Evolutionary conservation across 1,139 yeast genomes (phyloP).

Genomic region (Suhomyces anneliseae): DNA sequence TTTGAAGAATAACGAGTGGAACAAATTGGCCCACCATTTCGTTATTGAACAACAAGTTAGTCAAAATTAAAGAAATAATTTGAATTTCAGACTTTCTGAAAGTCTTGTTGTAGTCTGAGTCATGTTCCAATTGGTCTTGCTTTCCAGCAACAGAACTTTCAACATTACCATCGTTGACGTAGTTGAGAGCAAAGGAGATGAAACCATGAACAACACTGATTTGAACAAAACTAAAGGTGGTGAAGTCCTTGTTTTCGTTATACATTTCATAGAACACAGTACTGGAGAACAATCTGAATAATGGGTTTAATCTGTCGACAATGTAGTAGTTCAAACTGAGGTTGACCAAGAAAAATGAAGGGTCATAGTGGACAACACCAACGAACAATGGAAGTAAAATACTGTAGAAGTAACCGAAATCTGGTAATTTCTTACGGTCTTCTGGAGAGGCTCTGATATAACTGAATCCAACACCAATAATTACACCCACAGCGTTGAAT

Average conservation of each 20-base stretch:
- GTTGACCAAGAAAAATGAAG: constrained; percentile 31
- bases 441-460: constrained; percentile 24
- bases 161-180: constrained; percentile 28
- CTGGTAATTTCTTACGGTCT: constrained; percentile 27
- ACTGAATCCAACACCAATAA: constrained; percentile 30
- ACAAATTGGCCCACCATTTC: constrained; percentile 11
- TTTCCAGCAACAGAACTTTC: constrained; percentile 1
- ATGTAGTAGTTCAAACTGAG: constrained; percentile 39
- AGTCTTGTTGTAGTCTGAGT: constrained; percentile 16
- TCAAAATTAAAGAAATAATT: constrained; percentile 28
- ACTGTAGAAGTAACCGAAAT: constrained; percentile 40
- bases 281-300: constrained; percentile 31
- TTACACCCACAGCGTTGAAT: constrained; percentile 38
- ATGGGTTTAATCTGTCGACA: constrained; percentile 33
- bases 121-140: constrained; percentile 8
- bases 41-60: constrained; percentile 32
- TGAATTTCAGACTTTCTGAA: constrained; percentile 41
- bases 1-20: constrained; percentile 37
- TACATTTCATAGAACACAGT: constrained; percentile 33
- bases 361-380: constrained; percentile 21
- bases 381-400: constrained; percentile 34
- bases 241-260: constrained; percentile 21
- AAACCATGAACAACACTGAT: constrained; percentile 27
- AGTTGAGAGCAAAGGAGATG: constrained; percentile 25
- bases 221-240: constrained; percentile 22